A percentile compares a stretch with the other conserved stretches of the same genome.
Evolutionary conservation across 2,329 filamentous ascomycete genomes (phyloP).

Genomic region (Eutypa lata): DNA sequence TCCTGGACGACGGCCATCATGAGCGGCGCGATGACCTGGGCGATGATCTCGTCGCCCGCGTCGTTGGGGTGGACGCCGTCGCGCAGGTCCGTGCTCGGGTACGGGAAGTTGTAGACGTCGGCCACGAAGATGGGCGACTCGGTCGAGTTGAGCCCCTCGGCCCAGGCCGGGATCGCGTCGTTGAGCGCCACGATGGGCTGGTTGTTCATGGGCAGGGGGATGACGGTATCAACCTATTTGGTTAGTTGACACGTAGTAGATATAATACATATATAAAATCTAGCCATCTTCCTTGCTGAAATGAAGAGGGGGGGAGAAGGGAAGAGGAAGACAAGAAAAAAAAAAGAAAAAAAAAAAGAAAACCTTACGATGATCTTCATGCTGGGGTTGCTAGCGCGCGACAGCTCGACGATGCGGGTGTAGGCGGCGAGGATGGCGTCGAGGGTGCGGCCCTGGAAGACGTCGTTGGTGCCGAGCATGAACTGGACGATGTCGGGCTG

Average conservation of each 20-base stretch:
- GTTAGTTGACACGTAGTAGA: not conserved
- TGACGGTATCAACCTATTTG: conserved; percentile 36
- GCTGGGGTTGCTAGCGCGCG: conserved; percentile 33
- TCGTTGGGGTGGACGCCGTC: conserved; percentile 41
- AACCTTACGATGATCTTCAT: conserved; percentile 38
- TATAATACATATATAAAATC: too few relatives aligned
- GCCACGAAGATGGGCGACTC: conserved; percentile 38
- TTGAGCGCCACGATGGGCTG: conserved; percentile 31
- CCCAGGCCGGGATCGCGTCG: conserved; percentile 36
- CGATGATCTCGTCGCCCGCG: conserved; percentile 32
- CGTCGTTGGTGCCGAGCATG: conserved; percentile 45
- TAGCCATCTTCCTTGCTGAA: too few relatives aligned
- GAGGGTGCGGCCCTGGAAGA: conserved; percentile 26
- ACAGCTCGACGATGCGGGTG: conserved; percentile 34
- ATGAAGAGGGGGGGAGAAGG: not conserved
- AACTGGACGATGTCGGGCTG: conserved; percentile 42
- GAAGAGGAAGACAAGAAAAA: not conserved
- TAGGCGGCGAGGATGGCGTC: conserved; percentile 37
- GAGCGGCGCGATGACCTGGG: conserved; percentile 27
- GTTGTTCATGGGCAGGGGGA: conserved; percentile 32
- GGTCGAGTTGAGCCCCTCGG: conserved; percentile 28
- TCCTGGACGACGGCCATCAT: conserved; percentile 30
- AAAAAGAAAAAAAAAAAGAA: not conserved
- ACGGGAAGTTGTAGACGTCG: conserved; percentile 29
- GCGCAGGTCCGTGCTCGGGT: conserved; percentile 26